Conservation (phyloP, 331 rosid genomes). For the Telfairia occidentalis region DNA sequence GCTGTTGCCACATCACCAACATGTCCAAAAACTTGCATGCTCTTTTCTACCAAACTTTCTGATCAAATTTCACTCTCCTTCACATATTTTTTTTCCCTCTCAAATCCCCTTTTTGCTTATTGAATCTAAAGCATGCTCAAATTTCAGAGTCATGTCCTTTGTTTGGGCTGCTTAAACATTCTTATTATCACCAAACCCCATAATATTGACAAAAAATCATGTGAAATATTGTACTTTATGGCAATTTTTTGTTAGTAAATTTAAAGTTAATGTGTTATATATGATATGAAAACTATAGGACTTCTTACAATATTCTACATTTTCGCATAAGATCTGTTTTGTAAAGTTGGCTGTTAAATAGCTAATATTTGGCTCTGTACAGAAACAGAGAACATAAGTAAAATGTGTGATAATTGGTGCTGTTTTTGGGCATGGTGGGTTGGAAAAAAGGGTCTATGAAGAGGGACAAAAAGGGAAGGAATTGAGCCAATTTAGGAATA, state of each 20-base stretch:
- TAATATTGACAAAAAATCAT: not conserved
- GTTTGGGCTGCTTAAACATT: conserved; percentile 8
- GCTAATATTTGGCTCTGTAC: not conserved
- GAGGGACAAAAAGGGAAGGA: not conserved
- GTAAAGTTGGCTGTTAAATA: not conserved
- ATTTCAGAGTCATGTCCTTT: conserved; percentile 6
- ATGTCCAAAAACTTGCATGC: conserved; percentile 44
- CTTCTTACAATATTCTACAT: not conserved
- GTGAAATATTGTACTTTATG: not conserved
- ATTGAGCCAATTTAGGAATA: not conserved
- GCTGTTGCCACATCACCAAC: conserved; percentile 80
- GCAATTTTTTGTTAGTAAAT: not conserved
- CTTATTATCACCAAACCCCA: conserved; percentile 1
- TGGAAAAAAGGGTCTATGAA: not conserved
- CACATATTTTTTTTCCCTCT: not conserved
- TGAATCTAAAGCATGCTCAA: conserved; percentile 5
- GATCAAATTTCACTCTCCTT: conserved; percentile 89
- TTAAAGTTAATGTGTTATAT: not conserved
- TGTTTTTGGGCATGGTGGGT: not conserved
- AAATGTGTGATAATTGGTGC: not conserved
- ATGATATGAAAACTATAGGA: not conserved
- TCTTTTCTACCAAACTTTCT: conserved; percentile 81
- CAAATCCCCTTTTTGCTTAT: not conserved
- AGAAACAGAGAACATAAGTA: not conserved
- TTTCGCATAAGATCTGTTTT: not conserved